phyloP scores from a whole-genome alignment of 2,329 filamentous ascomycete genomes.

The Podosphaera xanthii region DNA sequence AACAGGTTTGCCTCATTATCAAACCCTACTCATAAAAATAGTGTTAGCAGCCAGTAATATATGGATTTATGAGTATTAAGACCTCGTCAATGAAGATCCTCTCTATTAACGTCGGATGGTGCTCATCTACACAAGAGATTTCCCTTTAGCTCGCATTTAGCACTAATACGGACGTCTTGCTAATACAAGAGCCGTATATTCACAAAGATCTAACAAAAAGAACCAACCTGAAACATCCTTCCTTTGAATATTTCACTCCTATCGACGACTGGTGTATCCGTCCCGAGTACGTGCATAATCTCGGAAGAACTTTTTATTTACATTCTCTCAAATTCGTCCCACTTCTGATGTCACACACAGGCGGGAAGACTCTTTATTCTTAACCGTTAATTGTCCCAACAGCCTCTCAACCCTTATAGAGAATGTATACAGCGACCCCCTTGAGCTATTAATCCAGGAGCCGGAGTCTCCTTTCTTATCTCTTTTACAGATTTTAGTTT shows the following conservation, averaged over 20 bases:
- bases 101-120: not conserved
- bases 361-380: too few relatives aligned
- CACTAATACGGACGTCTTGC: not conserved
- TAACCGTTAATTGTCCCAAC: too few relatives aligned
- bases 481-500: not conserved
- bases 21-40: too few relatives aligned
- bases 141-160: not conserved
- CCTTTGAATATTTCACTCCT: not conserved
- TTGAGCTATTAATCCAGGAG: not conserved
- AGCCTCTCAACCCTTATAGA: too few relatives aligned
- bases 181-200: not conserved
- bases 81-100: too few relatives aligned
- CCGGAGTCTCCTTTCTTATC: not conserved
- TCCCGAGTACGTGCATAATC: not conserved
- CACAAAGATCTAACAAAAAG: not conserved
- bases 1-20: too few relatives aligned
- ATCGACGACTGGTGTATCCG: not conserved
- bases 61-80: too few relatives aligned
- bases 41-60: too few relatives aligned
- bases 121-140: not conserved
- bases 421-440: not conserved
- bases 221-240: not conserved
- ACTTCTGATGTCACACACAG: too few relatives aligned
- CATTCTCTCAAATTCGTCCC: too few relatives aligned
- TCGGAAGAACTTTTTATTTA: not conserved